Evolutionary conservation across 116 monocot genomes (phyloP).

Genomic region (Phalaenopsis hybrid): DNA sequence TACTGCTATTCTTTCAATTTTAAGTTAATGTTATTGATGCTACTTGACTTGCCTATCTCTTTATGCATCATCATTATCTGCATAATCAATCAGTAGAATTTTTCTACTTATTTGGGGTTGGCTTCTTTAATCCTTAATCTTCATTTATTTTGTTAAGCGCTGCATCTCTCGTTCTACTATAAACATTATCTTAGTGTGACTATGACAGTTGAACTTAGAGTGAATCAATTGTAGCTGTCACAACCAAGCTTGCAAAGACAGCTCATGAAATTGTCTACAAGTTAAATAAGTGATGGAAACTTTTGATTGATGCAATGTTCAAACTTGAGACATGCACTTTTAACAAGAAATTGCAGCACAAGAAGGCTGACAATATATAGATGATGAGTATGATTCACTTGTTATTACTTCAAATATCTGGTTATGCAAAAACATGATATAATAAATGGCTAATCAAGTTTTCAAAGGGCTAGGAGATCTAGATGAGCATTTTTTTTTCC

Average conservation of each 20-base stretch:
- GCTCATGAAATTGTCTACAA: neutral
- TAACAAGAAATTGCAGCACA: neutral
- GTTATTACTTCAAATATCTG: neutral
- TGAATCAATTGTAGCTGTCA: too few relatives aligned
- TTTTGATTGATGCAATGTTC: neutral
- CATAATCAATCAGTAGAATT: neutral
- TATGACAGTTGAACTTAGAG: too few relatives aligned
- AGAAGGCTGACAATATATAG: neutral
- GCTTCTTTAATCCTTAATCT: too few relatives aligned
- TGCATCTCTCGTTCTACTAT: too few relatives aligned
- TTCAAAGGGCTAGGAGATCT: too few relatives aligned
- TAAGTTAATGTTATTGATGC: neutral
- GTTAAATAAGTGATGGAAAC: neutral
- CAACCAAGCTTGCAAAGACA: too few relatives aligned
- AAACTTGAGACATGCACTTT: neutral
- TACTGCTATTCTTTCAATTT: neutral
- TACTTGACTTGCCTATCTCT: neutral
- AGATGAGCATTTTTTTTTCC: too few relatives aligned
- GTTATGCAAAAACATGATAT: too few relatives aligned
- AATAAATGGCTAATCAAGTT: too few relatives aligned
- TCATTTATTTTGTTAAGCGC: too few relatives aligned
- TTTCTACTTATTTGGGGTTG: neutral
- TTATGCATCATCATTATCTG: neutral
- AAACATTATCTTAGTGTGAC: too few relatives aligned
- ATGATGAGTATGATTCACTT: neutral